These are phyloP conservation scores for Cephaloascus fragrans DNA, from an alignment of 805 yeast genomes.

Conservation along the genomic window DNA sequence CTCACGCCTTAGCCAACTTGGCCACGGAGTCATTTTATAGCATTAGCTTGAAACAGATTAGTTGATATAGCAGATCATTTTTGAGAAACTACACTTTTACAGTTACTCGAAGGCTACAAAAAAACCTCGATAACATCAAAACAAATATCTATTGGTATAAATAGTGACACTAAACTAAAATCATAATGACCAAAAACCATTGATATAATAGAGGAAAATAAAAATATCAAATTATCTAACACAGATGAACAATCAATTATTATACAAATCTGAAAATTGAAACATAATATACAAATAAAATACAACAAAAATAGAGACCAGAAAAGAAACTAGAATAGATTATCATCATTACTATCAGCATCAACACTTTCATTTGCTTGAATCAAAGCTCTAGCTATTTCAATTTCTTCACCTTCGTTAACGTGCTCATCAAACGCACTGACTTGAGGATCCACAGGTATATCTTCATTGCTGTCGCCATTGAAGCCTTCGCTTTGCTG, in stretches of 20 bases:
- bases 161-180: too few relatives aligned
- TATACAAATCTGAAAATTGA: too few relatives aligned
- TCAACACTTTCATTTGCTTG: conserved; percentile 40
- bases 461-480: conserved; percentile 15
- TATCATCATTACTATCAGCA: conserved; percentile 5
- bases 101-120: too few relatives aligned
- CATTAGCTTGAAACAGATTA: too few relatives aligned
- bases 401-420: conserved; percentile 44
- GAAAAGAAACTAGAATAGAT: background rate
- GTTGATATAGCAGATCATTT: too few relatives aligned
- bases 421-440: conserved; percentile 32
- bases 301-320: background rate
- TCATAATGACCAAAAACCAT: too few relatives aligned
- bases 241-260: too few relatives aligned
- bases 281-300: background rate
- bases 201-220: too few relatives aligned
- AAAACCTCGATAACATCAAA: too few relatives aligned
- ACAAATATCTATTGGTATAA: too few relatives aligned
- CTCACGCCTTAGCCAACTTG: background rate
- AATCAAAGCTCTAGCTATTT: conserved; percentile 56
- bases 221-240: too few relatives aligned
- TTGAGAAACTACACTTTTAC: too few relatives aligned
- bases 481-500: conserved; percentile 5
- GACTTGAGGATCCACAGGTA: conserved; percentile 54
- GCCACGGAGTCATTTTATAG: background rate